Evolutionary conservation across 306 rosid genomes (phyloP), one percentile per base, ranked within the genome.

Genomic region (Luffa aegyptiaca): DNA sequence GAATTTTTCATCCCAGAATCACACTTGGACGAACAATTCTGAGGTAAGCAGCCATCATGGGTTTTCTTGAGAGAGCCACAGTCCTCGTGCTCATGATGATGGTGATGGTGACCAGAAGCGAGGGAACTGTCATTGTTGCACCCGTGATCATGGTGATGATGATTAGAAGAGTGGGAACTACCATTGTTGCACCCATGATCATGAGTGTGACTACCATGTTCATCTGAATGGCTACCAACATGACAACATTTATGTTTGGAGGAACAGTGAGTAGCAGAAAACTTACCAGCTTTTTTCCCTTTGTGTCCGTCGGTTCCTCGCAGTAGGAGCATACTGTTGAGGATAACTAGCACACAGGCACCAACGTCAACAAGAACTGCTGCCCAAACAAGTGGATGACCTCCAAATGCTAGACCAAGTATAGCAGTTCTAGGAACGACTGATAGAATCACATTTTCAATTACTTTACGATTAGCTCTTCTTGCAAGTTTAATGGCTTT

Each of bases 281-380:
- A 81, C 81, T 66, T 86, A 76, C 89, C 86, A 84, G 26, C 37
- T 57, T 83, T 88, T 48, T 44, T 69, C 55, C 89, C 88, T 18
- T 80, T 70, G 57, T 83, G 95, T 10, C 83, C 81, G 76, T 84
- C 63, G 6, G 86, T 79, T 45, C 78, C 88, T 45, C 7, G 76
- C 81, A 96, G 80, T 70, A 96, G 91, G 18, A 93, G 84, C 99
- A 96, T 96, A 87, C 98, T 96, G 86, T 96, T 96, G 13, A 93
- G 81, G 68, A 92, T 96, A 52, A 96, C 99, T 26, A 91, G 82
- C 56, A 96, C 3, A 77, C 99, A 93, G 13, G 97, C 93, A 76
- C 99, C 99, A 51, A 90, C 97, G 84, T 96, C 99, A 12, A 97
- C 98, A 51, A 93, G 92, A 86, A 96, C 99, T 66, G 99, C 99